Conservation (phyloP, 2,329 filamentous ascomycete genomes). For the Lecanicillium sp. region DNA sequence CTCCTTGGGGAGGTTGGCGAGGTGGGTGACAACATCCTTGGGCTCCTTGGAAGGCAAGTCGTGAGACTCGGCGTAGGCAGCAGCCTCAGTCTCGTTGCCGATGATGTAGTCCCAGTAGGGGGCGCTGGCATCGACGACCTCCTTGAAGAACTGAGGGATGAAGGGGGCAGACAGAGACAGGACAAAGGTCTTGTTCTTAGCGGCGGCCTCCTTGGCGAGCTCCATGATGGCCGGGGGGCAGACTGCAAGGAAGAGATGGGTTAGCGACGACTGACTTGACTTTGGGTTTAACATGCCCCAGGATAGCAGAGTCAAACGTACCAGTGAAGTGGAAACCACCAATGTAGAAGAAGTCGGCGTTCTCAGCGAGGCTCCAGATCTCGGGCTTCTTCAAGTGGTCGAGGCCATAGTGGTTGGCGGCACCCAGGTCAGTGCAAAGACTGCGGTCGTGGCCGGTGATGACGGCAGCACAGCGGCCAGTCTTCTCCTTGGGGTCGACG, state of each 20-base stretch:
- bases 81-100: slow-evolving; percentile 93
- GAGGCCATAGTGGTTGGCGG: slow-evolving; percentile 94
- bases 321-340: slow-evolving; percentile 93
- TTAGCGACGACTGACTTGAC: background rate
- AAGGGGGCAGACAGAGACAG: slow-evolving; percentile 93
- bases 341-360: slow-evolving; percentile 83
- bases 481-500: slow-evolving; percentile 74
- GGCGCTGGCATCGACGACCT: slow-evolving; percentile 75
- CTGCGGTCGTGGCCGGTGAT: slow-evolving; percentile 95
- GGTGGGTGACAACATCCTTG: slow-evolving; percentile 73
- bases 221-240: slow-evolving; percentile 85
- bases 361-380: slow-evolving; percentile 88
- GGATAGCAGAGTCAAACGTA: slow-evolving; percentile 18
- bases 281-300: background rate
- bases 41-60: slow-evolving; percentile 67
- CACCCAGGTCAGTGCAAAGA: slow-evolving; percentile 90
- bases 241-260: slow-evolving; percentile 40
- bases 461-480: slow-evolving; percentile 90
- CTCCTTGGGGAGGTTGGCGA: slow-evolving; percentile 87
- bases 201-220: slow-evolving; percentile 81
- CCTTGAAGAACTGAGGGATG: slow-evolving; percentile 97
- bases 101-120: slow-evolving; percentile 95
- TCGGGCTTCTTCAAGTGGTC: slow-evolving; percentile 86
- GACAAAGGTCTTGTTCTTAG: slow-evolving; percentile 84
- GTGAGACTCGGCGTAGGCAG: slow-evolving; percentile 79